These are phyloP conservation scores for Populus hybrid DNA, from an alignment of 441 rosid species.

Conservation along the genomic window DNA sequence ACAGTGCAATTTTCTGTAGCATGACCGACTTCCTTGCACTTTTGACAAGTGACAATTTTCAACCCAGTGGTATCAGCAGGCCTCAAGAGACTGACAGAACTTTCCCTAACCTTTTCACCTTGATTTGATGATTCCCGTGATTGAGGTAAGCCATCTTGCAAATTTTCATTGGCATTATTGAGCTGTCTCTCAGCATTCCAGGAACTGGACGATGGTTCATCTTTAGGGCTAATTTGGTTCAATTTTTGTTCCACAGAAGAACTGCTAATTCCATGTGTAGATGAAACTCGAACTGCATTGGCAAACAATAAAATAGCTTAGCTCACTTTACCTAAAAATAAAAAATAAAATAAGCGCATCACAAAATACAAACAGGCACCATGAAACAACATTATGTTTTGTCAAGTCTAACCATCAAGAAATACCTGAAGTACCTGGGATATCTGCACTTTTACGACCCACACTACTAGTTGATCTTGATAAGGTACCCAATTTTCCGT, in stretches of 20 bases:
- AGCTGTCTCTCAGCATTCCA: conserved; percentile 48
- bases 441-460: conserved; percentile 51
- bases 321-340: conserved; percentile 10
- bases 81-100: conserved; percentile 42
- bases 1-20: conserved; percentile 47
- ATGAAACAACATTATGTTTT: conserved; percentile 6
- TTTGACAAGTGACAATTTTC: conserved; percentile 44
- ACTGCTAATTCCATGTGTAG: conserved; percentile 33
- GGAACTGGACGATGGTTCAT: conserved; percentile 59
- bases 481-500: conserved; percentile 53
- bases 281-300: conserved; percentile 49
- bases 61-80: conserved; percentile 35
- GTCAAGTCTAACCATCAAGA: conserved; percentile 14
- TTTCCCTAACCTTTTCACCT: conserved; percentile 56
- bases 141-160: conserved; percentile 50
- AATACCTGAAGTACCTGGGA: conserved; percentile 53
- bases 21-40: conserved; percentile 61
- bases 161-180: conserved; percentile 39
- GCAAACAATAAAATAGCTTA: conserved; percentile 18
- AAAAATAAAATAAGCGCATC: not conserved
- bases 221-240: conserved; percentile 51
- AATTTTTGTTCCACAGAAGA: conserved; percentile 45
- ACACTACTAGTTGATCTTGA: conserved; percentile 50
- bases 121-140: conserved; percentile 53
- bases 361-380: conserved; percentile 2